Evolutionary conservation across 495 filamentous ascomycete genomes (phyloP), one percentile per base, ranked within the genome.

Genomic region (Poronia punctata): DNA sequence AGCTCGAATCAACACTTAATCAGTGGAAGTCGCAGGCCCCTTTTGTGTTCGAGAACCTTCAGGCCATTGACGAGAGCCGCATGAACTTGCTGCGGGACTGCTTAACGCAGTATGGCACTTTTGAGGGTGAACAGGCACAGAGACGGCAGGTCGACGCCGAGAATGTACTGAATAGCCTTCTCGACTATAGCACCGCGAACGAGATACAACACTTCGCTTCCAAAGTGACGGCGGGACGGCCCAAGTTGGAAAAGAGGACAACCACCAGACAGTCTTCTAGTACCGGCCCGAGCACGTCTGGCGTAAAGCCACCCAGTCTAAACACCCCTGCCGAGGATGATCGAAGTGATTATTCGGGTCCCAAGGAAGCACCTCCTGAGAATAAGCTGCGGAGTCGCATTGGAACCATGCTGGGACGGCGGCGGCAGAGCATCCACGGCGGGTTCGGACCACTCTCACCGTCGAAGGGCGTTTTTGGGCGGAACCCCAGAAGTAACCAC

Each of bases 11-110:
- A 49, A 83, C 88, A 3, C 77, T 66, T 34, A 75, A 81, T 45
- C 84, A 94, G 59, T 99, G 93, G 93, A 83, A 95, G 23, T 93
- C 92, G 7, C 86, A 95, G 57, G 86, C 93, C 23, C 93, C 93
- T 5, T 97, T 85, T 62, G 82, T 96, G 40, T 97, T 93, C 56
- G 93, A 97, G 61, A 86, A 83, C 43, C 78, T 99, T 12, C 93
- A 99, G 60, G 80, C 87, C 5, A 67, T 88, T 12, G 93, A 99
- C 45, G 93, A 99, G 64, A 79, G 73, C 41, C 74, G 93, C 40
- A 71, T 93, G 45, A 95, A 96, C 59, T 84, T 94, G 60, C 71
- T 99, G 36, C 84, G 92, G 30, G 90, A 97, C 62, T 81, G 85
- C 37, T 73, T 99, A 27, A 97, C 92, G 2, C 92, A 95, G 50